Percentiles rank a stretch among this genome's conserved stretches.
Conservation (phyloP, 805 yeast genomes). For the Candida ulmi region DNA sequence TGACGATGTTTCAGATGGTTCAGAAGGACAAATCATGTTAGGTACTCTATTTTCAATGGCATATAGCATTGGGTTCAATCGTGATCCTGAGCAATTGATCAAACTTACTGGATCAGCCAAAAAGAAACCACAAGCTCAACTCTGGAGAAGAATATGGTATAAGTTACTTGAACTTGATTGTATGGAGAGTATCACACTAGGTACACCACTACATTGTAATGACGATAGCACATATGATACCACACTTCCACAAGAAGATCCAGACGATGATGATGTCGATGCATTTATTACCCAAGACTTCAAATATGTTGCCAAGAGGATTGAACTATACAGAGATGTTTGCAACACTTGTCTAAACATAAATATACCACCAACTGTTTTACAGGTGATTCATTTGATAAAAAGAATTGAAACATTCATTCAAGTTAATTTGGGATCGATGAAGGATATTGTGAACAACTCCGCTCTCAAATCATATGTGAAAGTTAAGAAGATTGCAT, state of each 20-base stretch:
- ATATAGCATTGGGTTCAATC: constrained; percentile 46
- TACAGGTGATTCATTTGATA: constrained; percentile 27
- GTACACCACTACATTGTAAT: constrained; percentile 12
- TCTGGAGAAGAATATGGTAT: constrained; percentile 24
- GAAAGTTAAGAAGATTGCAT: constrained; percentile 18
- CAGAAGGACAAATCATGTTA: constrained; percentile 40
- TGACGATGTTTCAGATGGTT: constrained; percentile 49
- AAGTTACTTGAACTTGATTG: constrained; percentile 21
- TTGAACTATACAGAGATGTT: constrained; percentile 26
- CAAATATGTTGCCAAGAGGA: constrained; percentile 25
- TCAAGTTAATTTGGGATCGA: constrained; percentile 21
- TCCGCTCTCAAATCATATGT: constrained; percentile 8
- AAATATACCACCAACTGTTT: constrained; percentile 27
- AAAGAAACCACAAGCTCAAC: constrained; percentile 9
- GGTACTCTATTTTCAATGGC: constrained; percentile 51
- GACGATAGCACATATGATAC: constrained; percentile 18
- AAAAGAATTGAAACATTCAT: constrained; percentile 30
- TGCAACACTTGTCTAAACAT: constrained; percentile 28
- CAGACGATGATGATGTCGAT: constrained; percentile 32
- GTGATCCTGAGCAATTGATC: constrained; percentile 40
- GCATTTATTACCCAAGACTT: constrained; percentile 28
- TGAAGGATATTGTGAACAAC: constrained; percentile 14
- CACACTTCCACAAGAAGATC: constrained; percentile 26
- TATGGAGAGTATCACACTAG: constrained; percentile 8
- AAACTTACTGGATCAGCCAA: constrained; percentile 5